Evolutionary conservation across 2,329 filamentous ascomycete species (phyloP), one percentile per base, ranked within the genome.

Genomic region (Ophiosphaerella herpotricha): DNA sequence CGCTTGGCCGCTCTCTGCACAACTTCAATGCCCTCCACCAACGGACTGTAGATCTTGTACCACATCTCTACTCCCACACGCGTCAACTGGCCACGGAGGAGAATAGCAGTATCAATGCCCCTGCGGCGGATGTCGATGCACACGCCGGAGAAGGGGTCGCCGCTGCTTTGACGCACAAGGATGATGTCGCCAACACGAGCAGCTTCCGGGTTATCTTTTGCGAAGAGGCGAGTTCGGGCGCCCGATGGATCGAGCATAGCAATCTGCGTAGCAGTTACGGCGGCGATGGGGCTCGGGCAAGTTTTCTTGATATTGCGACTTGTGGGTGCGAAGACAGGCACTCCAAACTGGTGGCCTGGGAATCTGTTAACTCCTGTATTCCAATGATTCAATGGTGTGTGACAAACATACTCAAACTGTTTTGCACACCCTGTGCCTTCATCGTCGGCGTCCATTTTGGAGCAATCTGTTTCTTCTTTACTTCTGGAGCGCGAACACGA

Each of bases 51-150:
- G 51, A 97, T 81, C 81, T 99, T 99, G 76, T 89, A 91, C 87
- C 91, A 96, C 90, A 96, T 94, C 82, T 99, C 94, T 52, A 96
- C 90, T 53, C 90, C 90, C 6, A 95, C 85, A 63, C 89, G 85
- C 60, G 90, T 92, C 63, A 99, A 78, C 70, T 95, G 86, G 64
- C 93, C 93, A 48, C 94, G 84, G 52, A 99, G 80, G 52, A 96
- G 78, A 47, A 99, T 87, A 4, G 89, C 89, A 2, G 91, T 96
- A 77, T 97, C 93, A 52, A 94, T 84, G 52, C 91, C 91, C 7
- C 89, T 83, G 46, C 91, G 83, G 48, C 92, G 89, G 71, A 99
- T 92, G 69, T 88, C 89, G 70, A 99, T 80, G 66, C 90, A 89
- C 12, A 94, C 90, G 35, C 94, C 94, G 1, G 91, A 85, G 71